phyloP scores from a whole-genome alignment of 2,329 filamentous ascomycete species.

The Neofusicoccum kwambonambiense region DNA sequence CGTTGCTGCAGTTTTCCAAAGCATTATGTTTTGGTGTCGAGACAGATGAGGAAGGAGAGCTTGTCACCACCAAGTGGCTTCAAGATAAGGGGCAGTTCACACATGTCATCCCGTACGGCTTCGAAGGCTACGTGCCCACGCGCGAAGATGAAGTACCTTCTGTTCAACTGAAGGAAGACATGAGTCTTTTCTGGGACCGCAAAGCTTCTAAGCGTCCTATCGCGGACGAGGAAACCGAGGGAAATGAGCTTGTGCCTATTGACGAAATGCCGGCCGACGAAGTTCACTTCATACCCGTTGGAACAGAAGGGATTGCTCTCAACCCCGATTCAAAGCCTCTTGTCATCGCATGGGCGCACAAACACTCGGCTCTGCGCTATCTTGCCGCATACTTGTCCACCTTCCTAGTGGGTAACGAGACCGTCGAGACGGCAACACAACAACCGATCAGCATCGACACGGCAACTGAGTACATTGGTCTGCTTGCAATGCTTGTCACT shows the following conservation, averaged over 20 bases:
- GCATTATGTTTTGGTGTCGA: conserved; percentile 55
- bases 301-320: conserved; percentile 70
- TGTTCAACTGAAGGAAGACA: conserved; percentile 64
- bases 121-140: conserved; percentile 72
- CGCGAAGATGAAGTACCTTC: conserved; percentile 81
- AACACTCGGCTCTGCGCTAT: conserved; percentile 77
- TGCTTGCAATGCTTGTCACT: conserved; percentile 69
- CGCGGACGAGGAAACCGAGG: not conserved
- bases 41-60: conserved; percentile 48
- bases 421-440: conserved; percentile 47
- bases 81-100: conserved; percentile 73
- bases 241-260: conserved; percentile 27
- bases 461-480: conserved; percentile 68
- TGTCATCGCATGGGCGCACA: conserved; percentile 70
- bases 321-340: conserved; percentile 70
- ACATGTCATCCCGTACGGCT: conserved; percentile 68
- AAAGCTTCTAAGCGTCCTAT: conserved; percentile 12
- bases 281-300: conserved; percentile 55
- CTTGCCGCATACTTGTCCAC: conserved; percentile 68
- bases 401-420: conserved; percentile 55
- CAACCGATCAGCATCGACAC: conserved; percentile 57
- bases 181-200: conserved; percentile 60
- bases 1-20: conserved; percentile 72
- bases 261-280: conserved; percentile 40
- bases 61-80: conserved; percentile 60